Evolutionary conservation across 495 filamentous ascomycete species (phyloP), one percentile per base, ranked within the genome.

Genomic region (Elaphomyces granulatus): DNA sequence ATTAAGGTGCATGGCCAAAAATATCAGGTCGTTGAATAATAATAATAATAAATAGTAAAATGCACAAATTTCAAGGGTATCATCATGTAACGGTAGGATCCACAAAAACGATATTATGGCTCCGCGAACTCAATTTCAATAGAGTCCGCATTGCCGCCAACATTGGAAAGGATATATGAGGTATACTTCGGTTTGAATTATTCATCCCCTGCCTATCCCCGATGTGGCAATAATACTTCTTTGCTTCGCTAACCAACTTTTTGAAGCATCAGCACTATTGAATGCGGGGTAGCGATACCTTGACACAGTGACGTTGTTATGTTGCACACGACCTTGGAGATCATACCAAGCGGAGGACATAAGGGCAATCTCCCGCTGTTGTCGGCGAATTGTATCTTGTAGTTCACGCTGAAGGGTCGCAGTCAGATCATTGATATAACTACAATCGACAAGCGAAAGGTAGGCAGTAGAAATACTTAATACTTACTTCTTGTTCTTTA

Each of bases 301-400:
- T 4, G 63, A 63, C 34, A 64, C 52, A 15, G 81, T 75, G 35
- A 94, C 80, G 47, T 81, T 85, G 59, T 87, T 93, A 59, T 81
- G 87, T 61, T 95, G 87, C 45, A 94, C 56, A 30, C 88, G 71
- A 50, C 72, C 76, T 10, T 84, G 72, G 31, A 95, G 71, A 48
- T 94, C 84, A 59, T 94, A 93, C 83, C 84, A 98, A 8, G 90
- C 87, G 2, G 80, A 87, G 20, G 80, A 68, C 43, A 98, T 85
- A 58, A 96, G 74, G 37, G 65, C 67, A 46, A 87, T 83, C 60
- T 98, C 90, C 42, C 81, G 77, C 14, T 58, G 47, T 53, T 83
- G 73, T 33, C 85, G 68, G 41, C 79, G 80, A 48, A 80, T 78
- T 44, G 75, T 77, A 41, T 66, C 61, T 42, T 78, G 63, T 31